These are phyloP conservation scores for Pseudogymnoascus sp. DNA, from an alignment of 2,329 filamentous ascomycete species.

Conservation along the genomic window DNA sequence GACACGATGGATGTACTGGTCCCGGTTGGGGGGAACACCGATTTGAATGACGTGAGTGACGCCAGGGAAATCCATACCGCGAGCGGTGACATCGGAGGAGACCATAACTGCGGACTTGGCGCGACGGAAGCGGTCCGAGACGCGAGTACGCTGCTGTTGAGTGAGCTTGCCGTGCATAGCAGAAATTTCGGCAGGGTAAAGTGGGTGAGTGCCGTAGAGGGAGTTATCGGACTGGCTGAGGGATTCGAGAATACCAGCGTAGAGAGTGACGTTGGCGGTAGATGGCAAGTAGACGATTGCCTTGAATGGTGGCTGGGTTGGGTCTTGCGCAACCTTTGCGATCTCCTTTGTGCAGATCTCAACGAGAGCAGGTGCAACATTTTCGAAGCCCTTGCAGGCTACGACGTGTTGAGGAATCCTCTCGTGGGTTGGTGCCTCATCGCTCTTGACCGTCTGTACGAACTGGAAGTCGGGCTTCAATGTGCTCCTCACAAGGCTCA, in stretches of 20 bases:
- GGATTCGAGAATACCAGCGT: conserved; percentile 44
- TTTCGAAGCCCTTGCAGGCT: conserved; percentile 59
- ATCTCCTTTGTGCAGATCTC: conserved; percentile 36
- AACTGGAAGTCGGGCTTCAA: conserved; percentile 83
- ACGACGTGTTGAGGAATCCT: conserved; percentile 75
- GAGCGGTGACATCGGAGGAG: conserved; percentile 72
- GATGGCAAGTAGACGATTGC: conserved; percentile 86
- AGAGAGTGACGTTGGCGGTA: conserved; percentile 62
- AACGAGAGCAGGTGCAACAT: conserved; percentile 66
- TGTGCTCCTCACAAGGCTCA: conserved; percentile 62
- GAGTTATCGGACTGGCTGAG: conserved; percentile 16
- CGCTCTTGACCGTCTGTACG: conserved; percentile 72
- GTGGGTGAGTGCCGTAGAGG: conserved; percentile 20
- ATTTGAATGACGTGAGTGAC: conserved; percentile 73
- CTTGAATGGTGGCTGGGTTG: conserved; percentile 56
- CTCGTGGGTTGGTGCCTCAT: conserved; percentile 80
- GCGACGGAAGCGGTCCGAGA: conserved; percentile 64
- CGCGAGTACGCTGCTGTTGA: conserved; percentile 60
- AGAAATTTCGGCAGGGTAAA: conserved; percentile 24
- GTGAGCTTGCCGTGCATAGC: conserved; percentile 73
- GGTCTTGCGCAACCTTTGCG: conserved; percentile 14
- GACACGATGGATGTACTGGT: conserved; percentile 70
- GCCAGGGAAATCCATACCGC: conserved; percentile 76
- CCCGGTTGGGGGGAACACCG: conserved; percentile 53
- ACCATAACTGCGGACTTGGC: conserved; percentile 57